These are phyloP conservation scores for Tuber borchii DNA, from an alignment of 495 filamentous ascomycete species.

Conservation along the genomic window DNA sequence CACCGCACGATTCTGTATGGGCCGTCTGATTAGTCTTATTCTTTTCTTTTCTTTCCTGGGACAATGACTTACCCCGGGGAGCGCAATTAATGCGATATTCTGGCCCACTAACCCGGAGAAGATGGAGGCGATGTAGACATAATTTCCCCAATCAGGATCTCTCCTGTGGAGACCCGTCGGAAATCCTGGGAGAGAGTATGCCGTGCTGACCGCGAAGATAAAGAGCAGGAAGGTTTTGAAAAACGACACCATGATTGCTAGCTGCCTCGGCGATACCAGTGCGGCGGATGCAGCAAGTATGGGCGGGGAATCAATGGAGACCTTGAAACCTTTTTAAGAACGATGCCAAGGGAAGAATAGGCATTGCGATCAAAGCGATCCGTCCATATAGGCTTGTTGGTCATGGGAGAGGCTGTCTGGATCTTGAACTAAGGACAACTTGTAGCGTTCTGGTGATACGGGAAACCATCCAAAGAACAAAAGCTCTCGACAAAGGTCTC, in stretches of 20 bases:
- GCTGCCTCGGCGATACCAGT: background rate
- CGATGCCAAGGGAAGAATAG: background rate
- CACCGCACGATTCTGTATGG: conserved; percentile 22
- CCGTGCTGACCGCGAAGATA: conserved; percentile 1
- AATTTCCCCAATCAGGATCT: conserved; percentile 30
- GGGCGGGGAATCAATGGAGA: background rate
- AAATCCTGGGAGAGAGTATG: conserved; percentile 7
- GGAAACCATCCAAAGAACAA: background rate
- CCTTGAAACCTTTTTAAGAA: background rate
- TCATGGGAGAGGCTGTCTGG: background rate
- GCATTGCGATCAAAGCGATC: background rate
- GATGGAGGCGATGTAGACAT: conserved; percentile 29
- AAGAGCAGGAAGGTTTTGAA: conserved; percentile 22
- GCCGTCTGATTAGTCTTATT: background rate
- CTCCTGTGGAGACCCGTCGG: conserved; percentile 3
- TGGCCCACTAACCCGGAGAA: conserved; percentile 21
- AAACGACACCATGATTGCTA: conserved; percentile 27
- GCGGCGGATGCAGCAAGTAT: background rate
- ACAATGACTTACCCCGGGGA: conserved; percentile 20
- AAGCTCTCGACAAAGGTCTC: background rate
- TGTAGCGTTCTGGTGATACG: background rate
- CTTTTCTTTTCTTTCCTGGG: background rate
- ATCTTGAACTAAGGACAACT: background rate
- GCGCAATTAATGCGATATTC: conserved; percentile 19
- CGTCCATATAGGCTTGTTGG: background rate